Percentiles rank a stretch among this genome's conserved stretches.
Conservation (phyloP, 441 rosid genomes). For the Populus hybrid region DNA sequence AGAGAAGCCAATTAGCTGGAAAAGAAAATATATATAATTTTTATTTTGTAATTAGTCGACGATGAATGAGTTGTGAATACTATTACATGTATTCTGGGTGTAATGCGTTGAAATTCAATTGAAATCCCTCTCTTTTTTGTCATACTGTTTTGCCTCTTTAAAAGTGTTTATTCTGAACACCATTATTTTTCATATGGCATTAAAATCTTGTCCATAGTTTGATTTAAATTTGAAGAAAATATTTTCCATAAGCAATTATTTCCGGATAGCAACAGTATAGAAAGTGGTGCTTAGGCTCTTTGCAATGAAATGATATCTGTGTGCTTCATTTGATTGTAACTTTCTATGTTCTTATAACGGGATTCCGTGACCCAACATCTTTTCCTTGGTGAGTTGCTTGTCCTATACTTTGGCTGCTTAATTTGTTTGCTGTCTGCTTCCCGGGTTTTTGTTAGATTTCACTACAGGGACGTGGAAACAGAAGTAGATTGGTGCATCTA, state of each 20-base stretch:
- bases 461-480: neutral
- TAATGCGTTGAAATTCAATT: neutral
- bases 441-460: neutral
- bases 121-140: neutral
- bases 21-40: constrained; percentile 2
- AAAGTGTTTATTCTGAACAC: neutral
- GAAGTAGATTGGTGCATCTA: neutral
- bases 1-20: constrained; percentile 39
- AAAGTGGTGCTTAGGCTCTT: neutral
- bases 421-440: neutral
- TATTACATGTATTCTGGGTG: constrained; percentile 16
- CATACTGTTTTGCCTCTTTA: neutral
- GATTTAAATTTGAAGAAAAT: constrained; percentile 1
- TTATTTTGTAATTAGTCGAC: neutral
- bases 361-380: neutral
- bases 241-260: neutral
- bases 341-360: neutral
- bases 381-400: neutral
- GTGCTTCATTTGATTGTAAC: neutral
- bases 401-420: neutral
- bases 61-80: constrained; percentile 10
- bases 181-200: constrained; percentile 5
- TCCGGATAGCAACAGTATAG: neutral
- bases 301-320: neutral
- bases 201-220: neutral